These are phyloP conservation scores for Pleurozium schreberi DNA, from an alignment of 225 moss, liverwort and hornwort genomes.

Conservation along the genomic window DNA sequence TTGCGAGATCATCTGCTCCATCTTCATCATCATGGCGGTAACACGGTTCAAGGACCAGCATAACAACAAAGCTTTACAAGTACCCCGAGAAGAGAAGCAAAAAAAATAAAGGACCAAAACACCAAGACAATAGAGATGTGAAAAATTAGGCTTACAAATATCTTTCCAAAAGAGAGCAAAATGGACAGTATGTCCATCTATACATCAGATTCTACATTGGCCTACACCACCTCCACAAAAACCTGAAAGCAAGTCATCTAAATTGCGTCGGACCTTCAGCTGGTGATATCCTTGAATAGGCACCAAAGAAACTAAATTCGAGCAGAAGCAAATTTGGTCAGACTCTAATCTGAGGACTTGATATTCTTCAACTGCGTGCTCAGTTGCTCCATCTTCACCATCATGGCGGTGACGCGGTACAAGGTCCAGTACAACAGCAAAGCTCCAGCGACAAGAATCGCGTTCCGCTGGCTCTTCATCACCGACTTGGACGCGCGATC, in stretches of 20 bases:
- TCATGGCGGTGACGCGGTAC: conserved; percentile 45
- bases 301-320: not conserved
- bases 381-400: conserved; percentile 58
- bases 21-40: conserved; percentile 30
- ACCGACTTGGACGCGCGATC: conserved; percentile 45
- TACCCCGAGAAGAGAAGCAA: not conserved
- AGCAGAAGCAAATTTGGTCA: not conserved
- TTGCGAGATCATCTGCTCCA: conserved; percentile 32
- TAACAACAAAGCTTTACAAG: conserved; percentile 1
- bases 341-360: conserved; percentile 27
- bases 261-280: not conserved
- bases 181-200: not conserved
- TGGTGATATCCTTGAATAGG: not conserved
- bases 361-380: conserved; percentile 37
- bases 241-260: not conserved
- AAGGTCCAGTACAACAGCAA: conserved; percentile 51
- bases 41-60: conserved; percentile 33
- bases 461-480: conserved; percentile 61
- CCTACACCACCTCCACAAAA: not conserved
- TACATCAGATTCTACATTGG: not conserved
- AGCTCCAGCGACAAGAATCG: conserved; percentile 34
- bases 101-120: not conserved
- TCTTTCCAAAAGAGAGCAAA: not conserved
- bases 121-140: not conserved
- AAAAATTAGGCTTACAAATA: not conserved